These are phyloP conservation scores for Leccinum subspadiceum DNA, from an alignment of 1,284 basidiomycete genomes.

Conservation along the genomic window DNA sequence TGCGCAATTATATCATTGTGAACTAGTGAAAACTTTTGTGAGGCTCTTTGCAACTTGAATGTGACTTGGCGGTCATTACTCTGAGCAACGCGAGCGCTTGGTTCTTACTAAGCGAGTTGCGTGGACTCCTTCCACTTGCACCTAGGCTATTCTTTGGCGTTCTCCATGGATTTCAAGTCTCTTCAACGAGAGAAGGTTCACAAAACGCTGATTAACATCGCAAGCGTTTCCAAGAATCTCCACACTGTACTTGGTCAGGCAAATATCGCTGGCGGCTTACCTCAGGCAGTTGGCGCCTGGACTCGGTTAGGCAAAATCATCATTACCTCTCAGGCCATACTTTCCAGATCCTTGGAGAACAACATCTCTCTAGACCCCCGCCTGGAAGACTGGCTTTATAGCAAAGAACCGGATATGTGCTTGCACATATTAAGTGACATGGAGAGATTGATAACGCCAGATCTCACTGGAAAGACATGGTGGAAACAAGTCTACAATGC, in stretches of 20 bases:
- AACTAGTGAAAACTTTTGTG: too few species aligned
- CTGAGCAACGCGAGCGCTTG: too few species aligned
- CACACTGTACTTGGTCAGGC: neutral
- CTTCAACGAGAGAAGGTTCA: neutral
- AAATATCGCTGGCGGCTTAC: neutral
- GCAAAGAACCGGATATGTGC: conserved; percentile 8
- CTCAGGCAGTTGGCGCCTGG: neutral
- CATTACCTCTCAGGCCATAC: conserved; percentile 1
- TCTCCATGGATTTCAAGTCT: neutral
- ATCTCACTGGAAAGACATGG: neutral
- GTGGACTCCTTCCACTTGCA: too few species aligned
- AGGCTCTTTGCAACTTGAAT: too few species aligned
- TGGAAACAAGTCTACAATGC: neutral
- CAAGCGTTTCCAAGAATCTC: neutral
- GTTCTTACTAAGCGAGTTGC: too few species aligned
- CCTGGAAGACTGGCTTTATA: conserved; percentile 4
- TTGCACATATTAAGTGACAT: conserved; percentile 2
- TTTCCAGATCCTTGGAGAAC: neutral
- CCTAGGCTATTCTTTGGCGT: too few species aligned
- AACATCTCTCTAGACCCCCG: neutral
- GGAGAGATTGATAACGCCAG: neutral
- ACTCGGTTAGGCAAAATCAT: neutral
- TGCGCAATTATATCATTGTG: neutral
- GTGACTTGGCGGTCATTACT: too few species aligned
- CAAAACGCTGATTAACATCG: conserved; percentile 4